Evolutionary conservation across 768 basidiomycete species (phyloP), one percentile per base, ranked within the genome.

Genomic region (Mycena latifolia): DNA sequence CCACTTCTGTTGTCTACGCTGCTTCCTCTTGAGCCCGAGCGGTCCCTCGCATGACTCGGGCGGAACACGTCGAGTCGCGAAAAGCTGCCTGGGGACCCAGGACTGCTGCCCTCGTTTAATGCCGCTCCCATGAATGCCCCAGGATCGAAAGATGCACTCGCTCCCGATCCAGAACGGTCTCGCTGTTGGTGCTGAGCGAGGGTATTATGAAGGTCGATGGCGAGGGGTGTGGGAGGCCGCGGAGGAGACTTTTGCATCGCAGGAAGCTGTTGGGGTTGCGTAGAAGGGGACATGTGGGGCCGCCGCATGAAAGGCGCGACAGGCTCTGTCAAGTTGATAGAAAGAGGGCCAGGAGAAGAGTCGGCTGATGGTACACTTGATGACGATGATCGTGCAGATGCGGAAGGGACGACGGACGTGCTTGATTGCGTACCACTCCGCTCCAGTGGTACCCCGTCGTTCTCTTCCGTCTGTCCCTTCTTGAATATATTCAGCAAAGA

Each of bases 401-500:
- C 69, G 17, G 77, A 74, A 20, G 74, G 72, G 20, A 69, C 55
- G 14, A 56, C 51, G 20, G 70, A 55, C 4, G 65, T 50, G 39
- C 48, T 66, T 46, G 20, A 29, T 31, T 66, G 65, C 55, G 59
- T 46, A 54, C 52, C 39, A 22, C 56, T 58, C 31, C 63, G 63
- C 50, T 65, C 63, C 4, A 65, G 20, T 25, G 62, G 45, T 20
- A 47, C 62, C 11, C 65, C 62, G 18, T n/a, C 64, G 33, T 79
- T 82, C 15, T 75, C 83, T 15, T 78, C 81, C 0, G 80, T 66
- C 55, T 46, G 45, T 10, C 76, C 80, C 77, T 89, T 91, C 82
- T 87, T 90, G 81, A 93, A 93, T 17, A 93, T 81, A 69, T 86
- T 89, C 68, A 93, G 80, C 57, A 94, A 79, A 25, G 92, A 93